Base-by-base conservation (phyloP, 2,329 filamentous ascomycete genomes). In the Beauveria varroae region DNA sequence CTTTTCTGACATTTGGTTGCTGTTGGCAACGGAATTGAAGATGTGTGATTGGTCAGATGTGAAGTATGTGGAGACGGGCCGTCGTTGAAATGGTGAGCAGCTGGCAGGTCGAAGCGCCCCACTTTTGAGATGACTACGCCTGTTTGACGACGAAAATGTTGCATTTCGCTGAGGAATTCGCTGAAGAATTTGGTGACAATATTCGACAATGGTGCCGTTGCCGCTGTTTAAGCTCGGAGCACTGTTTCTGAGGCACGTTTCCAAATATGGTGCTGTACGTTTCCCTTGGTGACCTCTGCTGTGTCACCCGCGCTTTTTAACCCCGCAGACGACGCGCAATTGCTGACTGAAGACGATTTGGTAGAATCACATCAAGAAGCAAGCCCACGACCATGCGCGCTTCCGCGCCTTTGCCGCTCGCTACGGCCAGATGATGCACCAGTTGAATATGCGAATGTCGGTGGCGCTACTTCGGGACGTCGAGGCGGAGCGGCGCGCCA, bases 231-330 rank as follows among this genome's bases (percentile, higher is more conserved):
- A 88, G 75, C 82, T 88, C 65, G 85, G 81, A 24, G 73, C 85
- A 61, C 78, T 88, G 52, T 85, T 88, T 66, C 77, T 88, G 68
- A 81, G 84, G 66, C 85, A 88, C 69, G 74, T 88, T 58, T 88
- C 85, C 61, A 88, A 88, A 74, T 88, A 88, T 78, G 85, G 85
- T 69, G 85, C 86, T 60, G 85, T 88, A 81, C 67, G 84, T 74
- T 20, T 26, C 7, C 30, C 12, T 37, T 16, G 34, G n/a, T 22
- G 20, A 12, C 28, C 43, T 14, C 30, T 12, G 10, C 16, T 24
- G 26, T n/a, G 10, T 28, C 37, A 43, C 26, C 8, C 1, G 28
- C 18, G 18, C 3, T 26, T 16, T 41, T 46, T 24, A 57, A 30
- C 20, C 37, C 37, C 40, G 34, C 37, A n/a, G 26, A 46, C 40